These are phyloP conservation scores for Aspergillus transmontanensis DNA, from an alignment of 2,329 filamentous ascomycete genomes.

Conservation along the genomic window DNA sequence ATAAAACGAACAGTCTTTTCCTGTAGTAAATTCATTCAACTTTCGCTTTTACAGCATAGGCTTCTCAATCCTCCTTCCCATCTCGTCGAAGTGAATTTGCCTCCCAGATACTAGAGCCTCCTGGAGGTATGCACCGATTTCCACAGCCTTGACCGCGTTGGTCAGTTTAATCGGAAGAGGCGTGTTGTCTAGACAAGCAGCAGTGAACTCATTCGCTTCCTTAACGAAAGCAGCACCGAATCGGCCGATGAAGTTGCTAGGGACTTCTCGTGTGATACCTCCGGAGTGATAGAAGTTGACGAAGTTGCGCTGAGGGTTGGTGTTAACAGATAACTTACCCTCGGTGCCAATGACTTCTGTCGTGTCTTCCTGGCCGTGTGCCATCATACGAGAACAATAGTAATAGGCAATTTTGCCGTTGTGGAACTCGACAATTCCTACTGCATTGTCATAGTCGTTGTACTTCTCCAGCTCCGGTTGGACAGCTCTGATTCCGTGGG, in stretches of 20 bases:
- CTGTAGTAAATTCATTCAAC: neutral
- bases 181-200: constrained; percentile 58
- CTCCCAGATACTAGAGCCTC: constrained; percentile 56
- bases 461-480: constrained; percentile 59
- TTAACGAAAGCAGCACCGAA: constrained; percentile 66
- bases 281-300: constrained; percentile 57
- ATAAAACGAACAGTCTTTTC: neutral
- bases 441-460: constrained; percentile 63
- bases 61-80: constrained; percentile 50
- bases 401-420: constrained; percentile 65
- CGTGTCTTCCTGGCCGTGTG: constrained; percentile 65
- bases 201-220: constrained; percentile 66
- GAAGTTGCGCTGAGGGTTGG: constrained; percentile 57
- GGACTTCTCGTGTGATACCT: constrained; percentile 63
- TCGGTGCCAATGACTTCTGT: constrained; percentile 69
- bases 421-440: constrained; percentile 67
- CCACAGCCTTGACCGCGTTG: constrained; percentile 60
- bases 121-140: constrained; percentile 61
- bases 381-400: constrained; percentile 67
- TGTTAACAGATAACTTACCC: constrained; percentile 65
- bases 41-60: constrained; percentile 23
- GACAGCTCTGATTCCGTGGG: constrained; percentile 60
- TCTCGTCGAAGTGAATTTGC: constrained; percentile 61
- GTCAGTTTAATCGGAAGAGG: constrained; percentile 58
- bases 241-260: constrained; percentile 62